phyloP scores from a whole-genome alignment of 2,329 filamentous ascomycete genomes.

The Fusarium brachygibbosum region DNA sequence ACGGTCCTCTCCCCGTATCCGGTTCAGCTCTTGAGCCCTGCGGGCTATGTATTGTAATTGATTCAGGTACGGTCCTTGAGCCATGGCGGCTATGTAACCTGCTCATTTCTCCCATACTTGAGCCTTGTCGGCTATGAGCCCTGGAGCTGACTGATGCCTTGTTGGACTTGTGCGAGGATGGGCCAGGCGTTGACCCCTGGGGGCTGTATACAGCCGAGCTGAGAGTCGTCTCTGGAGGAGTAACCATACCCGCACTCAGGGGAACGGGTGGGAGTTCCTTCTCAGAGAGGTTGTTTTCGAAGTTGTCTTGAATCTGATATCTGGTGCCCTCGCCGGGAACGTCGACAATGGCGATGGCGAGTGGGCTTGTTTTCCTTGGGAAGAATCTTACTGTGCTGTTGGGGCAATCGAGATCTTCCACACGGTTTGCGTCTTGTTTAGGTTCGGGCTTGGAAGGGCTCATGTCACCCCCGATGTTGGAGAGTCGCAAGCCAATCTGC shows the following conservation, averaged over 20 bases:
- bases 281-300: conserved; percentile 49
- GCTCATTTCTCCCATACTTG: conserved; percentile 25
- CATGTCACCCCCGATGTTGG: conserved; percentile 68
- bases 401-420: conserved; percentile 57
- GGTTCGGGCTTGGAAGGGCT: conserved; percentile 48
- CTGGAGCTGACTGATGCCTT: conserved; percentile 38
- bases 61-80: conserved; percentile 2
- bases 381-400: conserved; percentile 39
- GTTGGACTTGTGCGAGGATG: conserved; percentile 38
- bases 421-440: conserved; percentile 47
- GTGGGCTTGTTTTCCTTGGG: conserved; percentile 44
- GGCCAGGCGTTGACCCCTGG: conserved; percentile 34
- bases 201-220: conserved; percentile 68
- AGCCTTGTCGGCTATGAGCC: conserved; percentile 37
- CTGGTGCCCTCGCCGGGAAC: conserved; percentile 44
- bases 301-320: conserved; percentile 42
- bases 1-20: conserved; percentile 31
- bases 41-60: conserved; percentile 29
- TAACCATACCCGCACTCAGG: conserved; percentile 36
- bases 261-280: conserved; percentile 56
- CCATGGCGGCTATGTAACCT: conserved; percentile 38
- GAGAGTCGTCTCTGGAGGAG: conserved; percentile 56
- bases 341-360: conserved; percentile 48
- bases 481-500: conserved; percentile 78
- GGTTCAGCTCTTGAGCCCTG: conserved; percentile 24